Evolutionary conservation across 2,329 filamentous ascomycete species (phyloP).

Genomic region (Pseudofabraea citricarpa): DNA sequence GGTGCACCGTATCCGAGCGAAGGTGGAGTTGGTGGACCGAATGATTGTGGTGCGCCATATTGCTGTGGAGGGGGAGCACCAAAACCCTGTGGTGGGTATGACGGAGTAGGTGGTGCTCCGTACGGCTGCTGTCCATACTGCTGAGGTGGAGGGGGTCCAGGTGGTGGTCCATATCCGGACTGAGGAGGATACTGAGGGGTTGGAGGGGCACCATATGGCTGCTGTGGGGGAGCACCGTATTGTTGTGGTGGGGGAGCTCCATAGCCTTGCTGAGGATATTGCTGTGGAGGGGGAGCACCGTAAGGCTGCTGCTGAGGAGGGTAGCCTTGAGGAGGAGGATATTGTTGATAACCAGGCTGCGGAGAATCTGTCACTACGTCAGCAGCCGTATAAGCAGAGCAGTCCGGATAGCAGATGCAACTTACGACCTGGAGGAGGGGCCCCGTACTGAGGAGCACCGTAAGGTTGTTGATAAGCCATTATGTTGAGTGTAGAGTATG

Average conservation of each 20-base stretch:
- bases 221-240: slow-evolving; percentile 6
- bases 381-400: background rate
- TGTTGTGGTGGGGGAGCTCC: slow-evolving; percentile 11
- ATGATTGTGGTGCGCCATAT: slow-evolving; percentile 31
- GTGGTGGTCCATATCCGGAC: background rate
- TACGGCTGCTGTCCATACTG: slow-evolving; percentile 13
- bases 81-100: slow-evolving; percentile 32
- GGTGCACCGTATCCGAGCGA: slow-evolving; percentile 71
- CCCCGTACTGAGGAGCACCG: slow-evolving; percentile 9
- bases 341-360: slow-evolving; percentile 8
- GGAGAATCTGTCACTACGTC: slow-evolving; percentile 3
- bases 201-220: slow-evolving; percentile 6
- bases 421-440: slow-evolving; percentile 14
- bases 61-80: no score
- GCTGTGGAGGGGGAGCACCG: slow-evolving; percentile 12
- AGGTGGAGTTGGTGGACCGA: slow-evolving; percentile 53
- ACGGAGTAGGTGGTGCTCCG: slow-evolving; percentile 18
- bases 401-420: background rate
- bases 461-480: slow-evolving; percentile 17
- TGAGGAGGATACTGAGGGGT: slow-evolving; percentile 29
- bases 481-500: slow-evolving; percentile 1
- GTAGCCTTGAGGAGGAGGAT: slow-evolving; percentile 7
- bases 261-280: slow-evolving; percentile 18
- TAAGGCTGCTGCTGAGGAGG: slow-evolving; percentile 4
- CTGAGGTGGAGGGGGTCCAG: slow-evolving; percentile 6